These are phyloP conservation scores for Tricharina praecox DNA, from an alignment of 495 filamentous ascomycete genomes.

Conservation along the genomic window DNA sequence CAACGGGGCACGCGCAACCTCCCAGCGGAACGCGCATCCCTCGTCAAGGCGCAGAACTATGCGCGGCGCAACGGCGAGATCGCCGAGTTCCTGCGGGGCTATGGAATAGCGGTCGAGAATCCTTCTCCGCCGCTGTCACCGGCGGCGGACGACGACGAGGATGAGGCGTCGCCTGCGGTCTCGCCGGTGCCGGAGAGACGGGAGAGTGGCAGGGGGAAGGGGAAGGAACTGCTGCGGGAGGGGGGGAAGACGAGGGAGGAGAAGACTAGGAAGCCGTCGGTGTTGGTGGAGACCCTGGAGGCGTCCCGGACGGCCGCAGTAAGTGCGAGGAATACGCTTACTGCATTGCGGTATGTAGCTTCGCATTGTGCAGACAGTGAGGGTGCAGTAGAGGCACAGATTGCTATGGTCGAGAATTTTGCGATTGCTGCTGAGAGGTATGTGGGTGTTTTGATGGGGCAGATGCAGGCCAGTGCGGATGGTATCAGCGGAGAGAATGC, in stretches of 20 bases:
- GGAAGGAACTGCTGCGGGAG: too few relatives aligned
- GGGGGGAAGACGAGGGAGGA: not conserved
- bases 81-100: not conserved
- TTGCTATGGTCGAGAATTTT: not conserved
- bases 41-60: not conserved
- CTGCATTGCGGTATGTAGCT: not conserved
- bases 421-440: not conserved
- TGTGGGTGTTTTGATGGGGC: not conserved
- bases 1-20: not conserved
- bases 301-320: not conserved
- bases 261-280: not conserved
- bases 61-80: not conserved
- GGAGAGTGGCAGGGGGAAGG: too few relatives aligned
- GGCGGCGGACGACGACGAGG: not conserved
- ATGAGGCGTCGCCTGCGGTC: not conserved
- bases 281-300: not conserved
- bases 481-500: too few relatives aligned
- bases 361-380: not conserved
- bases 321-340: not conserved
- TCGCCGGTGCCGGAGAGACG: too few relatives aligned
- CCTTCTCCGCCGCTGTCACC: not conserved
- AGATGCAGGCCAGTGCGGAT: not conserved
- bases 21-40: not conserved
- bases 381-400: not conserved
- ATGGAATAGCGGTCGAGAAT: not conserved